Conservation (phyloP, 257 asterid genomes). For the Anisodus tanguticus region DNA sequence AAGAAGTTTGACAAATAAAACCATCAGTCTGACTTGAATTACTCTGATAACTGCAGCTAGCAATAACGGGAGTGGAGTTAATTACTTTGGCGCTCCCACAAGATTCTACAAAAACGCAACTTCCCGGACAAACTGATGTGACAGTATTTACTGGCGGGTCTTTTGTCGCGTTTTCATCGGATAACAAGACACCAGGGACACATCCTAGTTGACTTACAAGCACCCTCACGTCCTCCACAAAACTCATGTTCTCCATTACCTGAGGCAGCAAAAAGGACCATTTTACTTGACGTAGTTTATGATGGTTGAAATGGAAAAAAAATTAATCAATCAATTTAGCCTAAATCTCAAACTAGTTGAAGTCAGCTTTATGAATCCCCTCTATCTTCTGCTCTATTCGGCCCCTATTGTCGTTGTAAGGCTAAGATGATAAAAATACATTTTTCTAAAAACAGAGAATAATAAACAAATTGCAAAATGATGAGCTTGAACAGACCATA, state of each 20-base stretch:
- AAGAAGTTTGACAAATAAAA: conserved; percentile 33
- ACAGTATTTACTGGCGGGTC: conserved; percentile 47
- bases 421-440: not conserved
- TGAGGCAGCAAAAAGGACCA: conserved; percentile 39
- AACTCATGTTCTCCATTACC: conserved; percentile 71
- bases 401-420: not conserved
- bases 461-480: not conserved
- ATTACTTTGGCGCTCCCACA: not conserved
- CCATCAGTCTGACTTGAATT: conserved; percentile 17
- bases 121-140: conserved; percentile 44
- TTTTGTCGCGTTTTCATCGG: conserved; percentile 51
- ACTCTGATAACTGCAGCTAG: conserved; percentile 25
- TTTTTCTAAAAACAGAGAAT: not conserved
- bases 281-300: not conserved
- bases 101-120: conserved; percentile 37
- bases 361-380: not conserved
- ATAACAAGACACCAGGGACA: conserved; percentile 57
- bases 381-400: not conserved
- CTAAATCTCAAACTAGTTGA: conserved; percentile 2
- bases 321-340: not conserved
- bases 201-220: conserved; percentile 70
- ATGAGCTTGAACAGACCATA: not conserved
- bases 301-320: not conserved
- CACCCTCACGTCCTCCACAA: conserved; percentile 63
- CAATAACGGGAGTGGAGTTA: conserved; percentile 20